Evolutionary conservation across 192 early-diverging fungal species (phyloP), one percentile per base, ranked within the genome.

Genomic region (Rhizophagus prolifer): DNA sequence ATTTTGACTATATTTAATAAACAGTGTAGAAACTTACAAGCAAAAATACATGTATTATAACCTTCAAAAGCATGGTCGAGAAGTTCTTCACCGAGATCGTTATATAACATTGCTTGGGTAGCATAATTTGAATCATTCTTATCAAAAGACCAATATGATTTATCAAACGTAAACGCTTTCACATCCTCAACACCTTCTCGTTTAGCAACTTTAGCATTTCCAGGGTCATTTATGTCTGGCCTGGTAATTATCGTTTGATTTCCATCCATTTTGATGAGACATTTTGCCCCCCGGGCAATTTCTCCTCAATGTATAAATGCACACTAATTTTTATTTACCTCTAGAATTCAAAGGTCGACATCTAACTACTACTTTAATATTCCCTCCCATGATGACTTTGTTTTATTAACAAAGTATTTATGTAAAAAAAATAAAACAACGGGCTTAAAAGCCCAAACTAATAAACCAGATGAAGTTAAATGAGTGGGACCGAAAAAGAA

Each of bases 31-130:
- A 5, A 54, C 86, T 85, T 89, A 91, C 88, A 98, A 16, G 96
- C 96, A 82, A 98, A 96, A 54, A 98, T 90, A 83, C 95, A 96
- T 58, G 90, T 91, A 81, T 98, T 95, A 83, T 95, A 98, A 30
- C 96, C 96, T 21, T 86, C 87, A 65, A 98, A 91, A 3, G 95
- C 91, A 76, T 97, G 95, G 65, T 92, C 89, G 5, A 97, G 84
- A 25, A 98, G 78, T 14, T 94, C 90, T 34, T 81, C 82, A 9
- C 94, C 95, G 23, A 96, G 85, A 47, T 92, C 90, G 38, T 87
- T 84, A 80, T 94, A 97, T 28, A 97, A 87, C 2, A 73, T 82
- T 74, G 89, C 78, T 75, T 97, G 95, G 70, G 89, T 87, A 59
- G 95, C 94, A 72, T 89, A 92, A 41, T 81, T 74, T 1, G 88